Conservation (phyloP, 2,329 filamentous ascomycete genomes). For the Colletotrichum tabaci region DNA sequence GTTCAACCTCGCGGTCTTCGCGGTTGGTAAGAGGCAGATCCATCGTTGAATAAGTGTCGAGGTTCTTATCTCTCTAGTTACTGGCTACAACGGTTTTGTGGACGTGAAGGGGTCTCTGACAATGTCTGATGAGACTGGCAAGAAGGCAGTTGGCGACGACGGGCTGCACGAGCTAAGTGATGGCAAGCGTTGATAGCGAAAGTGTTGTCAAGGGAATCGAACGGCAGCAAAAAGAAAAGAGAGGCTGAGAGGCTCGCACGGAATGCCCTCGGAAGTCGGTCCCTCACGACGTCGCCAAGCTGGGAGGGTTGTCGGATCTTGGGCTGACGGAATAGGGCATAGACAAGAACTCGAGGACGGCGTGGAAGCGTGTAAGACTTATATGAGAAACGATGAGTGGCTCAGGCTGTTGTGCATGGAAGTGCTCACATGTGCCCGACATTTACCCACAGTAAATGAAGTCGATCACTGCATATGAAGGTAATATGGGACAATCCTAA, state of each 20-base stretch:
- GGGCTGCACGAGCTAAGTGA: too few species aligned
- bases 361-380: conserved; percentile 44
- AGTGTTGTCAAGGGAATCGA: neutral
- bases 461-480: conserved; percentile 21
- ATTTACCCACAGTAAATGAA: conserved; percentile 49
- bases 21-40: conserved; percentile 4
- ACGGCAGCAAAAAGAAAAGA: conserved; percentile 10
- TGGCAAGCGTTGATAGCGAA: neutral
- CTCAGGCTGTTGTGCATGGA: conserved; percentile 27
- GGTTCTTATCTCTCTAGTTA: neutral
- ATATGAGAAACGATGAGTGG: conserved; percentile 36
- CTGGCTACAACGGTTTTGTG: too few species aligned
- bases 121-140: neutral
- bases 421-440: conserved; percentile 44
- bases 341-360: conserved; percentile 28
- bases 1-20: conserved; percentile 51
- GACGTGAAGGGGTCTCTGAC: neutral
- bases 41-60: conserved; percentile 8
- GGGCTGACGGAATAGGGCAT: conserved; percentile 33
- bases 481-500: conserved; percentile 13
- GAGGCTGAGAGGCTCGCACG: conserved; percentile 6
- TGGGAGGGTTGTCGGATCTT: neutral
- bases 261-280: neutral
- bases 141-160: neutral
- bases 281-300: neutral